Evolutionary conservation across 441 rosid genomes (phyloP).

Genomic region (Gossypium davidsonii): DNA sequence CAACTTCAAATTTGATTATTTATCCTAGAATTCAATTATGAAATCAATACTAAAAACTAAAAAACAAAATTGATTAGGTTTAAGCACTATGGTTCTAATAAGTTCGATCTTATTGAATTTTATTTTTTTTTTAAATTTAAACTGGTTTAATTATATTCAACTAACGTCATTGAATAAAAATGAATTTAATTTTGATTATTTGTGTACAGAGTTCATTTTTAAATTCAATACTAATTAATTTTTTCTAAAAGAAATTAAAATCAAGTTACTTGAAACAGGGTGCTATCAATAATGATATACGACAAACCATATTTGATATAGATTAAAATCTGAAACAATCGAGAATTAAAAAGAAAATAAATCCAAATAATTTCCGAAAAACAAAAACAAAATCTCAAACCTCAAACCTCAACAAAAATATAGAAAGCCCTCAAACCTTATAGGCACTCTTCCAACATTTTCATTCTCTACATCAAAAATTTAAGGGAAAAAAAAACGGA

Average conservation of each 20-base stretch:
- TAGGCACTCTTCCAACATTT: conserved; percentile 29
- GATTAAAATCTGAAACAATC: background rate
- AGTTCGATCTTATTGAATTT: background rate
- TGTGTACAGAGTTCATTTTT: too few relatives aligned
- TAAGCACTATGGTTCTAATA: background rate
- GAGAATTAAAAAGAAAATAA: background rate
- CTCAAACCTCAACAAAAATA: conserved; percentile 18
- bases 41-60: background rate
- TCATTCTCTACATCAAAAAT: conserved; percentile 26
- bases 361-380: background rate
- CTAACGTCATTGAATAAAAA: too few relatives aligned
- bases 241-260: too few relatives aligned
- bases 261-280: too few relatives aligned
- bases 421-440: conserved; percentile 23
- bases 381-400: conserved; percentile 16
- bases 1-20: background rate
- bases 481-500: conserved; percentile 6
- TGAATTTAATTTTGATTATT: too few relatives aligned
- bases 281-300: too few relatives aligned
- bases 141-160: background rate
- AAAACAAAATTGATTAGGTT: background rate
- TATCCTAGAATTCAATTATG: background rate
- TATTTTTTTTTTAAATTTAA: too few relatives aligned
- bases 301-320: background rate
- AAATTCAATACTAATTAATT: too few relatives aligned